Percentiles rank a stretch among this genome's conserved stretches.
phyloP scores from a whole-genome alignment of 2,329 filamentous ascomycete species.

The Chrysoporthe cubensis region DNA sequence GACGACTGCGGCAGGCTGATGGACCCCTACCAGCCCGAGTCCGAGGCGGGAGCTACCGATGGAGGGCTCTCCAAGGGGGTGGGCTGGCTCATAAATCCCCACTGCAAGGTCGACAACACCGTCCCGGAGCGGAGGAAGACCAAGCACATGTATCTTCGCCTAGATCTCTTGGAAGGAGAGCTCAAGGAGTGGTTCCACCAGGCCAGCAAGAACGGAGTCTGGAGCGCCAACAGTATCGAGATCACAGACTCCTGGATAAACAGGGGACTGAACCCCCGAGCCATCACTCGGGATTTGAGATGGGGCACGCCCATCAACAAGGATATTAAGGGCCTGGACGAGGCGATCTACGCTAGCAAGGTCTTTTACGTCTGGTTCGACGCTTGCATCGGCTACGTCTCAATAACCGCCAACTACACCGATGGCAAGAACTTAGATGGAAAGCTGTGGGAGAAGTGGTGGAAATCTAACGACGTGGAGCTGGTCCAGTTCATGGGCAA shows the following conservation, averaged over 20 bases:
- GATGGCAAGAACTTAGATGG: slow-evolving; percentile 48
- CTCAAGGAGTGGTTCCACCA: slow-evolving; percentile 79
- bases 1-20: slow-evolving; percentile 71
- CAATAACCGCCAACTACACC: slow-evolving; percentile 90
- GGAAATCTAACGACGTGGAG: slow-evolving; percentile 84
- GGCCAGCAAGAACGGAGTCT: slow-evolving; percentile 73
- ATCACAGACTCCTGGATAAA: slow-evolving; percentile 83
- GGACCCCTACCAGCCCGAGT: slow-evolving; percentile 66
- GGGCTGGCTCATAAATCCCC: slow-evolving; percentile 63
- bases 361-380: slow-evolving; percentile 77
- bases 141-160: slow-evolving; percentile 86
- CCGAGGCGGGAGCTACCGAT: slow-evolving; percentile 38
- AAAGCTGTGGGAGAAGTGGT: slow-evolving; percentile 90
- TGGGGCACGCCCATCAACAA: slow-evolving; percentile 73
- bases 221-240: slow-evolving; percentile 74
- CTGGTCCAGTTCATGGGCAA: slow-evolving; percentile 97
- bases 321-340: slow-evolving; percentile 52
- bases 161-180: slow-evolving; percentile 80
- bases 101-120: slow-evolving; percentile 88
- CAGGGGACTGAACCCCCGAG: slow-evolving; percentile 81
- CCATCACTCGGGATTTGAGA: slow-evolving; percentile 89
- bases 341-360: slow-evolving; percentile 61
- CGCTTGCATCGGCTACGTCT: slow-evolving; percentile 95
- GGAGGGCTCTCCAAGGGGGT: slow-evolving; percentile 48
- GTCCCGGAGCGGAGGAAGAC: slow-evolving; percentile 80